Evolutionary conservation across 768 basidiomycete genomes (phyloP).

Genomic region (Termitomyces sp.): DNA sequence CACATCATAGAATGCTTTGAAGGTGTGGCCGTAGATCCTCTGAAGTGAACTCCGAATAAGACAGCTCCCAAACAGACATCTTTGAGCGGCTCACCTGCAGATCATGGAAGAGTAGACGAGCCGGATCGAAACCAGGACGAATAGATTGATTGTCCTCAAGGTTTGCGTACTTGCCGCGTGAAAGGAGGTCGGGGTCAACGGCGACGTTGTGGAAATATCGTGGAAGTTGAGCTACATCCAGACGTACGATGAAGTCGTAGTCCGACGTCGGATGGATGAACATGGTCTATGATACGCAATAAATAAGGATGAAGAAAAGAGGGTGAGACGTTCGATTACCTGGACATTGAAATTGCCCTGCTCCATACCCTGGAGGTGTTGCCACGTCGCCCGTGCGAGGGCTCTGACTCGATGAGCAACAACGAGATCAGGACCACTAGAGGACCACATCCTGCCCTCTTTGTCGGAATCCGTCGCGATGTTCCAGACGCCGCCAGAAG

Average conservation of each 20-base stretch:
- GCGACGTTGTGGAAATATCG: slow-evolving; percentile 72
- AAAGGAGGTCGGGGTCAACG: slow-evolving; percentile 46
- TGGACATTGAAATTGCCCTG: slow-evolving; percentile 50
- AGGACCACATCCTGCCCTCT: slow-evolving; percentile 76
- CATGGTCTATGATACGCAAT: slow-evolving; percentile 49
- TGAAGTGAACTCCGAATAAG: slow-evolving; percentile 22
- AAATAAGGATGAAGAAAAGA: neutral
- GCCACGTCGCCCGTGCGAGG: slow-evolving; percentile 75
- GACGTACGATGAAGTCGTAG: slow-evolving; percentile 81
- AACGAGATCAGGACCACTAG: slow-evolving; percentile 58
- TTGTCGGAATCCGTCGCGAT: slow-evolving; percentile 77
- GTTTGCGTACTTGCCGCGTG: slow-evolving; percentile 46
- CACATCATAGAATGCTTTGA: slow-evolving; percentile 81
- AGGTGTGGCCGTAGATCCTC: slow-evolving; percentile 70
- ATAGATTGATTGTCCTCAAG: slow-evolving; percentile 28
- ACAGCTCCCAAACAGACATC: slow-evolving; percentile 12
- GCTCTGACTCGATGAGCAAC: slow-evolving; percentile 70
- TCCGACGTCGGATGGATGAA: slow-evolving; percentile 82
- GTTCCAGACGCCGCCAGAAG: slow-evolving; percentile 59
- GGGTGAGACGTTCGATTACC: slow-evolving; percentile 35
- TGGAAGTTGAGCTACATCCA: slow-evolving; percentile 61
- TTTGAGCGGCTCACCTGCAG: slow-evolving; percentile 51
- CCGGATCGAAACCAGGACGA: slow-evolving; percentile 45
- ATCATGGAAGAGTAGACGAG: slow-evolving; percentile 59
- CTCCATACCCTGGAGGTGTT: slow-evolving; percentile 51